Evolutionary conservation across 106 monocot species (phyloP), one percentile per base, ranked within the genome.

Genomic region (Allium fistulosum): DNA sequence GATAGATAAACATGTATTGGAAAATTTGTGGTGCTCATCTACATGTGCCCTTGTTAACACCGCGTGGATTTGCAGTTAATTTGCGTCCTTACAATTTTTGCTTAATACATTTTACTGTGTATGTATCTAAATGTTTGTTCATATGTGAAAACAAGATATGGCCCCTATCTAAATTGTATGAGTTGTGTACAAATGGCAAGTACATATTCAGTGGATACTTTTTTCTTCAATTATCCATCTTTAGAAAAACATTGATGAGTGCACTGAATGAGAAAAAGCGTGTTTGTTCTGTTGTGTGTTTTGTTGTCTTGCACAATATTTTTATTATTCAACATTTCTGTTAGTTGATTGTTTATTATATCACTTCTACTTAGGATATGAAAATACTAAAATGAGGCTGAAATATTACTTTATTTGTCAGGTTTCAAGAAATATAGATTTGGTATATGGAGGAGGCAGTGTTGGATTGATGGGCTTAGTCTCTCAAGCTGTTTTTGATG

Each of bases 391-490:
- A 55, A 55, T 55, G 37, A 55, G 6, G 15, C 53, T 55, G 11
- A 55, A 55, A 55, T 55, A 55, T 55, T 55, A 12, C 48, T 26
- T 52, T 53, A 11, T 51, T 67, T 67, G 9, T 17, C 67, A 88
- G 88, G 88, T 88, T 37, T 72, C 76, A 46, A 84, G 81, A 61
- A 88, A 72, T 81, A 84, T 88, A 46, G 84, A 88, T 76, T 73
- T 88, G 72, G 88, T 88, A 59, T 88, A 88, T 61, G 87, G 87
- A 62, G 87, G 87, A 27, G 80, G 86, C 15, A 87, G 82, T 72
- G 75, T 80, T 69, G 86, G 82, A 7, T 72, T 87, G 28, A 87
- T 87, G 86, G 86, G 82, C 58, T 66, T 86, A 62, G 79, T 86
- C 11, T 86, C 86, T 53, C 86, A 86, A 55, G 86, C 82, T 52